These are phyloP conservation scores for Solanum neorickii DNA, from an alignment of 257 asterid genomes.

Conservation along the genomic window DNA sequence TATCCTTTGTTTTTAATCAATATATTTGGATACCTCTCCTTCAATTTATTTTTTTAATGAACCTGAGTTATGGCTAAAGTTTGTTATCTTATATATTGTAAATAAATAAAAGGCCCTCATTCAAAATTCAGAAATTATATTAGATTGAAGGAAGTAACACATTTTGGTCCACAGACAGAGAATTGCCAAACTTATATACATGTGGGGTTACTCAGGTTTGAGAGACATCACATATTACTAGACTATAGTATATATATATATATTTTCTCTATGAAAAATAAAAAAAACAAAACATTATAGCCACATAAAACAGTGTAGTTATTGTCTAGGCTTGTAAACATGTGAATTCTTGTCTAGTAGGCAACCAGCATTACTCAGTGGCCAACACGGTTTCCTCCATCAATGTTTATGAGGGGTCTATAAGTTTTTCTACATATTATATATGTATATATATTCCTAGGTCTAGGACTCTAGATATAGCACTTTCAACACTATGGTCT, in stretches of 20 bases:
- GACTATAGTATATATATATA: background rate
- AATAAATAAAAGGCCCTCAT: background rate
- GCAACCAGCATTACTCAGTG: conserved; percentile 24
- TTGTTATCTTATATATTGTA: background rate
- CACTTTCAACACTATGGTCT: background rate
- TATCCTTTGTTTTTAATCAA: background rate
- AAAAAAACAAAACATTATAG: background rate
- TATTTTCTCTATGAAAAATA: background rate
- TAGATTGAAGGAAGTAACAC: background rate
- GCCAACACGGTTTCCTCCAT: conserved; percentile 11
- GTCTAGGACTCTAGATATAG: background rate
- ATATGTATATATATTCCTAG: background rate
- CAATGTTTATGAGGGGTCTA: background rate
- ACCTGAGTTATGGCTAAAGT: background rate
- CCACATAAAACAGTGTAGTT: conserved; percentile 12
- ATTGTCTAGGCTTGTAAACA: background rate
- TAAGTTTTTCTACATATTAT: background rate
- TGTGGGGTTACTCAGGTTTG: conserved; percentile 25
- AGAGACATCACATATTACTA: background rate
- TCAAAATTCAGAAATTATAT: background rate
- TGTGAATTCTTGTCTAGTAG: conserved; percentile 32
- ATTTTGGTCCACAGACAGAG: conserved; percentile 5
- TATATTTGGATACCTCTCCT: background rate
- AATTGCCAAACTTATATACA: conserved; percentile 6
- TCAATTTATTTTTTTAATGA: background rate